These are phyloP conservation scores for Monosporascus sp. DNA, from an alignment of 2,329 filamentous ascomycete species.

Conservation along the genomic window DNA sequence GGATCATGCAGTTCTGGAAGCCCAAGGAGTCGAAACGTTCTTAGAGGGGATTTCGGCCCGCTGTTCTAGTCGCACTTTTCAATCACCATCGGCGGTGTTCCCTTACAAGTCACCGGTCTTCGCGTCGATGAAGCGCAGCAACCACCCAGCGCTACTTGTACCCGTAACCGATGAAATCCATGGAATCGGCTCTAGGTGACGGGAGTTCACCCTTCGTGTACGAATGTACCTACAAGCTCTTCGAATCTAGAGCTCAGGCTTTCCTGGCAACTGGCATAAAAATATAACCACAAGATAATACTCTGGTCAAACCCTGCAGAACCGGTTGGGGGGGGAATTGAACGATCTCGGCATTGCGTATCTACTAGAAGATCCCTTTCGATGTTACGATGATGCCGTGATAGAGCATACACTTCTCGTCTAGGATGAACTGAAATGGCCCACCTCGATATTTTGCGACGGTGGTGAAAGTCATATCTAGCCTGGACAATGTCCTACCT, in stretches of 20 bases:
- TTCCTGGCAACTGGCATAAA: background rate
- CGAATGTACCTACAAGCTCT: background rate
- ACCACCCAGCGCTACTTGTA: background rate
- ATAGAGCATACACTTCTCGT: background rate
- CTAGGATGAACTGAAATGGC: background rate
- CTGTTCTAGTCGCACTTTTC: conserved; percentile 3
- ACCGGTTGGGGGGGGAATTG: background rate
- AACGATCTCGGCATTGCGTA: background rate
- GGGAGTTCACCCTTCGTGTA: background rate
- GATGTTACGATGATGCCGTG: background rate
- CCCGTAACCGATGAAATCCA: background rate
- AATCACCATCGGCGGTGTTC: background rate
- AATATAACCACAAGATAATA: background rate
- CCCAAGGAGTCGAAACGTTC: conserved; percentile 38
- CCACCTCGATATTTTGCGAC: background rate
- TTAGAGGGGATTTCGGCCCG: conserved; percentile 9
- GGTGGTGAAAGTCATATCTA: background rate
- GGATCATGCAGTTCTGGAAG: conserved; percentile 77
- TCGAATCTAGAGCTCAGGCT: background rate
- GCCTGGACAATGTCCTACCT: conserved; percentile 7
- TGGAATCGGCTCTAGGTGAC: background rate
- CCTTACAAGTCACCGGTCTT: background rate
- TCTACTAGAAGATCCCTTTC: background rate
- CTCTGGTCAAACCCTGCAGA: background rate
- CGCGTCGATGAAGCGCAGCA: background rate